These are phyloP conservation scores for Streptanthus diversifolius DNA, from an alignment of 345 rosid species.

Conservation along the genomic window DNA sequence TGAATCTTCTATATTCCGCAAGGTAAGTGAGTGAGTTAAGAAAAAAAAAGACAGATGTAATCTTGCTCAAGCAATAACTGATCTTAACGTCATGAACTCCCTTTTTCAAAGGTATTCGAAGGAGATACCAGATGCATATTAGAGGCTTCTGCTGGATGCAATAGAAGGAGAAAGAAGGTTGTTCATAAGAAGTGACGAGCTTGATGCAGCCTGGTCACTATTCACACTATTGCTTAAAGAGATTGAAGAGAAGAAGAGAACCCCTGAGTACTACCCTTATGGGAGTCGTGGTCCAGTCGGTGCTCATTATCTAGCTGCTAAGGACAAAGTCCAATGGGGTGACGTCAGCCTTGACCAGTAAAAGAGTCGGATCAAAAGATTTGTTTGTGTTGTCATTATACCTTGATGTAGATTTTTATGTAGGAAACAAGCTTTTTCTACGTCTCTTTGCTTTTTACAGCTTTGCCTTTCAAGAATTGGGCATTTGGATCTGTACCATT, in stretches of 20 bases:
- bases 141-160: constrained; percentile 92
- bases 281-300: constrained; percentile 99
- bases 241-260: constrained; percentile 70
- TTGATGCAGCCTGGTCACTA: constrained; percentile 90
- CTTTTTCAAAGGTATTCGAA: constrained; percentile 61
- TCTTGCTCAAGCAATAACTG: background rate
- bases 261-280: constrained; percentile 88
- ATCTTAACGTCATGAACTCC: background rate
- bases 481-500: constrained; percentile 8
- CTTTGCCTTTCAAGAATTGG: background rate
- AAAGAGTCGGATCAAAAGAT: background rate
- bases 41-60: background rate
- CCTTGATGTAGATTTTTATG: constrained; percentile 18
- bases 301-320: constrained; percentile 97
- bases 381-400: constrained; percentile 2
- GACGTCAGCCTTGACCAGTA: constrained; percentile 66
- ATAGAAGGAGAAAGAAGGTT: constrained; percentile 95
- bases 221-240: constrained; percentile 84
- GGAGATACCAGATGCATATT: constrained; percentile 97
- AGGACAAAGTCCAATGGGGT: constrained; percentile 91
- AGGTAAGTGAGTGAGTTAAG: constrained; percentile 44
- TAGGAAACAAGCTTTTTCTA: constrained; percentile 20
- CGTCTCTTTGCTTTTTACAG: background rate
- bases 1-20: constrained; percentile 88
- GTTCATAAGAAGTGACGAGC: constrained; percentile 95